Base-by-base conservation (phyloP, 176 grass and related monocot genomes). In the Zizania latifolia region DNA sequence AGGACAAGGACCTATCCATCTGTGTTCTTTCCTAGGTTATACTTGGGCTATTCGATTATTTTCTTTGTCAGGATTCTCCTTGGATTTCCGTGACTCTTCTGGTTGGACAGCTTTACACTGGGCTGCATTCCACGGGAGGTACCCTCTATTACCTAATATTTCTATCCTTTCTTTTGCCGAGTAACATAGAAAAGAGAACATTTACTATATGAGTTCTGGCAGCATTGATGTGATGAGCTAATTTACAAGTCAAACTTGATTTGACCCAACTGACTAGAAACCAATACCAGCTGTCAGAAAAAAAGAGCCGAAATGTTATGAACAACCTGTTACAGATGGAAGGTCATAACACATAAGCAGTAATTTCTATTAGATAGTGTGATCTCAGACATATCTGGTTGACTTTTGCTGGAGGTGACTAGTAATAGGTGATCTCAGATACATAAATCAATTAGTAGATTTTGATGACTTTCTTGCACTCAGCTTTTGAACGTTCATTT, bases 21-120 rank as follows among this genome's bases (percentile, higher is more conserved):
- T 99, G 12, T 99, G 95, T 88, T 88, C 79, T 74, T 92, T 90
- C 76, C 81, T 99, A 71, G 82, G 88, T 62, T 99, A 99, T 94
- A 81, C 83, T 62, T 99, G 95, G 95, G 86, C 89, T 43, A 72
- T 90, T 77, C 80, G 80, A 56, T 76, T 94, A 46, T 94, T 90
- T 99, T 79, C 84, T 58, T 68, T 84, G 13, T 99, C 91, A 0
- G 88, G 89, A 36, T 87, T 94, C 41, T 99, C 95, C 56, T 87
- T 99, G 75, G 95, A 99, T 88, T 99, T 99, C 68, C 92, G 95
- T 23, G 95, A 99, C 87, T 76, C 89, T 83, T 84, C 72, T 84
- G 95, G 95, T 44, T 99, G 95, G 95, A 94, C 95, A 58, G 89
- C 91, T 55, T 65, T 99, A 74, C 95, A 99, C 72, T 99, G 95